A percentile compares a stretch with the other conserved stretches of the same genome.
These are phyloP conservation scores for Cryphonectria japonica DNA, from an alignment of 2,329 filamentous ascomycete genomes.

Conservation along the genomic window DNA sequence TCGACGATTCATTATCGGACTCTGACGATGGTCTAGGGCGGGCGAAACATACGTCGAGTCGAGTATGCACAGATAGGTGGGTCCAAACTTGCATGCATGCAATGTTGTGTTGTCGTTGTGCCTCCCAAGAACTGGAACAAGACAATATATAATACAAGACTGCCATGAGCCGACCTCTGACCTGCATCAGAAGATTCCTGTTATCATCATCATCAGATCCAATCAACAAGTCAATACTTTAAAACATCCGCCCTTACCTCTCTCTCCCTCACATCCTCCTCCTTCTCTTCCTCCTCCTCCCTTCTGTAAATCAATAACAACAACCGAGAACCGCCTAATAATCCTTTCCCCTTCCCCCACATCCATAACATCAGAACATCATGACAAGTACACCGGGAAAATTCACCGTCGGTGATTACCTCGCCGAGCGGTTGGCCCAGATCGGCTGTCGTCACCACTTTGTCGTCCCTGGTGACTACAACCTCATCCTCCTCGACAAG, in stretches of 20 bases:
- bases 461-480: constrained; percentile 38
- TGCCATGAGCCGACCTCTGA: constrained; percentile 18
- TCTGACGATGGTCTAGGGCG: constrained; percentile 21
- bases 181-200: neutral
- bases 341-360: neutral
- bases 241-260: neutral
- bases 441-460: constrained; percentile 36
- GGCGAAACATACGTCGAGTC: neutral
- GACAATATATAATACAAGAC: constrained; percentile 21
- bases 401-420: constrained; percentile 37
- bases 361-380: constrained; percentile 10
- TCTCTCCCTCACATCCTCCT: neutral
- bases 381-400: constrained; percentile 27
- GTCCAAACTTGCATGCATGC: neutral
- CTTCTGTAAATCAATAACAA: no score
- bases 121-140: neutral
- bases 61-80: neutral
- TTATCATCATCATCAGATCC: constrained; percentile 11
- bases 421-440: constrained; percentile 36
- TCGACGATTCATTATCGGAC: constrained; percentile 19
- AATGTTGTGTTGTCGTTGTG: neutral
- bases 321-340: neutral
- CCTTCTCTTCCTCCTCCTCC: neutral
- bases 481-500: constrained; percentile 38
- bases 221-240: neutral